A percentile compares a stretch with the other conserved stretches of the same genome.
Evolutionary conservation across 129 eudicot genomes (phyloP).

Genomic region (Glebionis coronaria): DNA sequence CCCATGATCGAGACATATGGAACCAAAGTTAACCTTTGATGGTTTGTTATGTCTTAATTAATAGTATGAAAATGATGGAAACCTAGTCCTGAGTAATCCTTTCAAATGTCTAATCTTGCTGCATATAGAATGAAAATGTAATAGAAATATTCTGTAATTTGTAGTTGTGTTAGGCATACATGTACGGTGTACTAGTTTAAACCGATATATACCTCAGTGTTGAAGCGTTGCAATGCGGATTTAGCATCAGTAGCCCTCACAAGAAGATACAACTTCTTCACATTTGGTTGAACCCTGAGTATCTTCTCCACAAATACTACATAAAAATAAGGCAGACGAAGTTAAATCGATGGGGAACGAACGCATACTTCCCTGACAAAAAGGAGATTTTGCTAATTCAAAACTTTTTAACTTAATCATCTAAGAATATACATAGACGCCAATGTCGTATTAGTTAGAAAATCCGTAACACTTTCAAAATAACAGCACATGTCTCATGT

Average conservation of each 20-base stretch:
- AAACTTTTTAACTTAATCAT: neutral
- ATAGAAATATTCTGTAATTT: too few species aligned
- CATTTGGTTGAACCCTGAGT: conserved; percentile 87
- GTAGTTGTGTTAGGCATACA: too few species aligned
- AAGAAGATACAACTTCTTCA: conserved; percentile 80
- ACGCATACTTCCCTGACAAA: neutral
- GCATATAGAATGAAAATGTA: too few species aligned
- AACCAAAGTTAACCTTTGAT: too few species aligned
- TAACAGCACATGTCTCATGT: too few species aligned
- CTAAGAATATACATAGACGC: neutral
- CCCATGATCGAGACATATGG: too few species aligned
- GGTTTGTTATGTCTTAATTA: too few species aligned
- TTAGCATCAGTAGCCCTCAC: conserved; percentile 68
- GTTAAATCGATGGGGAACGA: neutral
- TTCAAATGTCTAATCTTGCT: too few species aligned
- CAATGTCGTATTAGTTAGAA: neutral
- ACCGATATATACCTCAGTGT: conserved; percentile 46
- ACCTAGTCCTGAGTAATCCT: too few species aligned
- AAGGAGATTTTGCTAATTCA: neutral
- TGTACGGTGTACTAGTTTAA: neutral
- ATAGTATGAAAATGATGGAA: too few species aligned
- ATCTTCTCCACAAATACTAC: conserved; percentile 89
- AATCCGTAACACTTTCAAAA: too few species aligned
- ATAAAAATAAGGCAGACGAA: conserved; percentile 5
- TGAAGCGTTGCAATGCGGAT: conserved; percentile 70